Conservation (phyloP, 2,329 filamentous ascomycete genomes). For the Fusarium lyarnte region DNA sequence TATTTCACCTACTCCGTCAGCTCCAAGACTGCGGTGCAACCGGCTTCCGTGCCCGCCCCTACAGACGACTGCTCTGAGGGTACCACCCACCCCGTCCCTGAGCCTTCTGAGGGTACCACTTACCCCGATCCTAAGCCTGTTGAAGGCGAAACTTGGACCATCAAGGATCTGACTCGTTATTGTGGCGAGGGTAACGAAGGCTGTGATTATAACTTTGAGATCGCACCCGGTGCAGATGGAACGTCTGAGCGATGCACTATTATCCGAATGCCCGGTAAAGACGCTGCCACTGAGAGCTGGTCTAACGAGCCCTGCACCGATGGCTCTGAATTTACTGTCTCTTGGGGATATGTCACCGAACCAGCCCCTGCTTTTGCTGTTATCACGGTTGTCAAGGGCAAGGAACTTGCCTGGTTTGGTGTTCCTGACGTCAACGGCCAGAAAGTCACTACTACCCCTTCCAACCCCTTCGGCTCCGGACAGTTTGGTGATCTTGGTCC, state of each 20-base stretch:
- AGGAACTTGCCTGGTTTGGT: constrained; percentile 37
- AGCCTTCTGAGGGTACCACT: neutral
- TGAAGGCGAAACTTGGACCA: constrained; percentile 17
- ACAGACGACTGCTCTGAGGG: neutral
- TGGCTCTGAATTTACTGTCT: constrained; percentile 19
- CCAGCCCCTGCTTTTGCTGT: constrained; percentile 35
- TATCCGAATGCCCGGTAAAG: constrained; percentile 17
- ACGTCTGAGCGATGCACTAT: constrained; percentile 31
- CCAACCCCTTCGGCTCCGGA: constrained; percentile 27
- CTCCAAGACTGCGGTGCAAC: neutral
- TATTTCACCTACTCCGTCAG: constrained; percentile 4
- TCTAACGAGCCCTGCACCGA: constrained; percentile 20
- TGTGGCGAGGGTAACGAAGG: constrained; percentile 16
- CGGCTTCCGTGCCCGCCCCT: neutral
- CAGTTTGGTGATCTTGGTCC: constrained; percentile 23
- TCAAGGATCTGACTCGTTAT: constrained; percentile 31
- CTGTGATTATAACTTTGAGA: constrained; percentile 34
- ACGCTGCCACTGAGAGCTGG: constrained; percentile 32
- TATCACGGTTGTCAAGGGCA: constrained; percentile 22
- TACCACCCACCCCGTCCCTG: too few species aligned
- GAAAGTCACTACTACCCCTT: constrained; percentile 12
- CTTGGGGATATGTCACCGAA: constrained; percentile 32
- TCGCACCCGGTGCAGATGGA: constrained; percentile 10
- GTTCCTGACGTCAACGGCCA: constrained; percentile 29
- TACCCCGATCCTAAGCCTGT: constrained; percentile 16